These are phyloP conservation scores for Populus simonii DNA, from an alignment of 345 rosid genomes.

Conservation along the genomic window DNA sequence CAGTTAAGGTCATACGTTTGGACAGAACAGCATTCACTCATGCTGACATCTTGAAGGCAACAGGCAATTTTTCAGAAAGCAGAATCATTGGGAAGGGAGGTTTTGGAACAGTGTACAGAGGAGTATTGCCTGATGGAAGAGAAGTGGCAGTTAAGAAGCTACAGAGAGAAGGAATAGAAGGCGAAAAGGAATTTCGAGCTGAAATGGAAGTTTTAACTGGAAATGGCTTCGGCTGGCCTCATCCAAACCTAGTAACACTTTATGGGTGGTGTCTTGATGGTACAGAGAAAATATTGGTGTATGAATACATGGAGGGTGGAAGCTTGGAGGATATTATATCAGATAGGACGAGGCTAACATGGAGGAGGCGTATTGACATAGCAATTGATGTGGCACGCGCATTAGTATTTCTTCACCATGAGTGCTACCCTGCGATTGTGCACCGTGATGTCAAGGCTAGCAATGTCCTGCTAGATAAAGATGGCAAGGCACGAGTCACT, in stretches of 20 bases:
- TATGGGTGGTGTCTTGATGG: conserved; percentile 88
- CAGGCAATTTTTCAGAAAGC: conserved; percentile 63
- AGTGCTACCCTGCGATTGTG: too few relatives aligned
- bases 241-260: conserved; percentile 82
- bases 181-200: conserved; percentile 76
- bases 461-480: too few relatives aligned
- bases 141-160: conserved; percentile 90
- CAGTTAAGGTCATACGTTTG: conserved; percentile 66
- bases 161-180: conserved; percentile 77
- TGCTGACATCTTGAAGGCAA: conserved; percentile 77
- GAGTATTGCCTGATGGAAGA: conserved; percentile 74
- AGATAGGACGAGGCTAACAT: too few relatives aligned
- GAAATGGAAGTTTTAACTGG: conserved; percentile 93
- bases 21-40: conserved; percentile 79
- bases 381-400: too few relatives aligned
- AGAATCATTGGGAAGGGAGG: conserved; percentile 89
- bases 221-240: conserved; percentile 81
- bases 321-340: too few relatives aligned
- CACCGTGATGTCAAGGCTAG: too few relatives aligned
- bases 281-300: too few relatives aligned
- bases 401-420: too few relatives aligned
- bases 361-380: too few relatives aligned
- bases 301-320: too few relatives aligned
- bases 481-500: too few relatives aligned
- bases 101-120: conserved; percentile 76